A percentile compares a stretch with the other conserved stretches of the same genome.
phyloP scores from a whole-genome alignment of 1,284 basidiomycete species.

The Thelephora terrestris region DNA sequence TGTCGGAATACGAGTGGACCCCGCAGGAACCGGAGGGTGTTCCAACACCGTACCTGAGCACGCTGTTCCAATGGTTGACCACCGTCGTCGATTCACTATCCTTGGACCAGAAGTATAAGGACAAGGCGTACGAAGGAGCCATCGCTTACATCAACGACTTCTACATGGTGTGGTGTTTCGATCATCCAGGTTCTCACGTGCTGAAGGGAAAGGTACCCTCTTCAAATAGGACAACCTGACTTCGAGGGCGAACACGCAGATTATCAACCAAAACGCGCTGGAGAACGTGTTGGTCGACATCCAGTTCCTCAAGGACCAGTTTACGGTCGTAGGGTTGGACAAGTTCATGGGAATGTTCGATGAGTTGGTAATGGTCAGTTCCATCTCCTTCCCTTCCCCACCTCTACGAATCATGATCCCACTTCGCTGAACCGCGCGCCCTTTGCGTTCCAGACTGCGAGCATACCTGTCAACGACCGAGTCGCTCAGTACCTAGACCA shows the following conservation, averaged over 20 bases:
- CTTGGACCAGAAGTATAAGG: conserved; percentile 78
- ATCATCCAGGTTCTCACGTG: not conserved
- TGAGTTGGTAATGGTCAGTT: conserved; percentile 72
- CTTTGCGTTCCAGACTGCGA: conserved; percentile 48
- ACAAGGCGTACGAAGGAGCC: conserved; percentile 81
- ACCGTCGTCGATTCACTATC: conserved; percentile 93
- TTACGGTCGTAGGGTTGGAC: conserved; percentile 60
- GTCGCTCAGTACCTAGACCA: conserved; percentile 77
- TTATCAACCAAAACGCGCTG: conserved; percentile 84
- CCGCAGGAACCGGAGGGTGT: conserved; percentile 55
- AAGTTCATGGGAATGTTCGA: conserved; percentile 69
- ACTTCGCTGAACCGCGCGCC: not conserved
- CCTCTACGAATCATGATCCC: not conserved
- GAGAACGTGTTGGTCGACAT: conserved; percentile 78
- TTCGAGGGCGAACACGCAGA: conserved; percentile 56
- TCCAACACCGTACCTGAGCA: conserved; percentile 90
- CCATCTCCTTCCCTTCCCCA: not conserved
- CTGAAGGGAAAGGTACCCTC: not conserved
- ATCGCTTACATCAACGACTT: conserved; percentile 79
- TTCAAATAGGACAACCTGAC: conserved; percentile 61
- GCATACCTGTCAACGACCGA: conserved; percentile 63
- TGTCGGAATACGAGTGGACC: conserved; percentile 93
- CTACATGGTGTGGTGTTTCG: conserved; percentile 55
- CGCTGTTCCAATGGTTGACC: conserved; percentile 92
- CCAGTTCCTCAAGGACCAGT: conserved; percentile 76